These are phyloP conservation scores for Peronospora destructor DNA, from an alignment of 352 stramenopile species.

Conservation along the genomic window DNA sequence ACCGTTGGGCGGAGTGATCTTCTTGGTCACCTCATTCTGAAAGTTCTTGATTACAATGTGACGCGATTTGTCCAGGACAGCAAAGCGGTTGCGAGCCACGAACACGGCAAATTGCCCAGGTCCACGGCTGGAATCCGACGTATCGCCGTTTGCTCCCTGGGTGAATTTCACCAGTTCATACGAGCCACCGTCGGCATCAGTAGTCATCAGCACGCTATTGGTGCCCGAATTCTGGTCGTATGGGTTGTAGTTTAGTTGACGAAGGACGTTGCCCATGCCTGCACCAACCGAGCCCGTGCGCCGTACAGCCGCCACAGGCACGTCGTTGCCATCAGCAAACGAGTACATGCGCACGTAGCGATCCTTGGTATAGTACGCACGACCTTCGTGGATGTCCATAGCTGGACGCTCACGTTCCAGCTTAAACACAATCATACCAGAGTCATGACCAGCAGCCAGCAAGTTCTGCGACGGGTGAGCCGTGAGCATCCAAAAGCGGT, in stretches of 20 bases:
- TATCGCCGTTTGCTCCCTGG: constrained; percentile 63
- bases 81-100: constrained; percentile 96
- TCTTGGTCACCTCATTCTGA: constrained; percentile 98
- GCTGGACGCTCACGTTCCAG: constrained; percentile 94
- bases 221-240: constrained; percentile 88
- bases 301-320: constrained; percentile 64
- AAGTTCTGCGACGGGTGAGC: constrained; percentile 96
- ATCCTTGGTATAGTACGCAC: constrained; percentile 96
- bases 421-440: constrained; percentile 99
- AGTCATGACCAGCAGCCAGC: constrained; percentile 97
- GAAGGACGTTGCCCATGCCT: constrained; percentile 90
- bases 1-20: constrained; percentile 92
- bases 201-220: constrained; percentile 90
- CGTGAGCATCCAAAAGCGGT: constrained; percentile 98
- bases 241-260: constrained; percentile 93
- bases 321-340: constrained; percentile 79
- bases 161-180: constrained; percentile 97
- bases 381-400: constrained; percentile 81
- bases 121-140: constrained; percentile 90
- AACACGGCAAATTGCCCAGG: constrained; percentile 94
- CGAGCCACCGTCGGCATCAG: constrained; percentile 92
- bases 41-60: constrained; percentile 99
- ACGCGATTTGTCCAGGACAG: constrained; percentile 94
- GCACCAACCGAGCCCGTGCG: constrained; percentile 59
- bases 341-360: constrained; percentile 97